Conservation (phyloP, 2,329 filamentous ascomycete species). For the Drechslerella stenobrocha region DNA sequence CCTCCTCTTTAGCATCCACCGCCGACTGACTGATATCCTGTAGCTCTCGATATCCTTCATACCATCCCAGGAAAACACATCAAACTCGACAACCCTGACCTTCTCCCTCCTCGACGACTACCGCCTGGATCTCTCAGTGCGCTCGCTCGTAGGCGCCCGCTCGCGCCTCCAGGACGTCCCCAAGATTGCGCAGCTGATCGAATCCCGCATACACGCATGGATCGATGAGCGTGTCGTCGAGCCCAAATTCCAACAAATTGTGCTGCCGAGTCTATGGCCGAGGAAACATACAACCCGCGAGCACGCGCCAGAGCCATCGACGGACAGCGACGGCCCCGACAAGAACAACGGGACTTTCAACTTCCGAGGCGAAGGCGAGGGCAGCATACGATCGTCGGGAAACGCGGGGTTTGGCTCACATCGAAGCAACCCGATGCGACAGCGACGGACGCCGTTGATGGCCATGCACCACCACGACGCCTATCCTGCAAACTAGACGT, state of each 20-base stretch:
- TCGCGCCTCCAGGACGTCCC: conserved; percentile 80
- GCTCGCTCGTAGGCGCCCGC: conserved; percentile 77
- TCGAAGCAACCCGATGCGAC: conserved; percentile 39
- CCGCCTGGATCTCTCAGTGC: conserved; percentile 77
- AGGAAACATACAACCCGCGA: conserved; percentile 77
- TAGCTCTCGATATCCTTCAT: conserved; percentile 84
- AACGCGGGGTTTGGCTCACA: conserved; percentile 23
- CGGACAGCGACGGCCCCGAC: conserved; percentile 35
- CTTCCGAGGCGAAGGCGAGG: conserved; percentile 10
- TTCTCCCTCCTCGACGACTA: conserved; percentile 94
- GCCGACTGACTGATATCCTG: conserved; percentile 5
- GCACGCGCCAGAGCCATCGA: conserved; percentile 37
- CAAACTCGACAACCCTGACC: conserved; percentile 81
- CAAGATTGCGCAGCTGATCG: conserved; percentile 82
- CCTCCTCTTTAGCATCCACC: background rate
- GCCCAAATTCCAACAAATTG: conserved; percentile 83
- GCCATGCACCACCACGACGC: conserved; percentile 36
- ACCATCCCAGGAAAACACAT: conserved; percentile 62
- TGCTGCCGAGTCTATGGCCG: conserved; percentile 79
- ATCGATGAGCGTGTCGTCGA: conserved; percentile 86
- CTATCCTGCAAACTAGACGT: conserved; percentile 19
- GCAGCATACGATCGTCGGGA: conserved; percentile 23
- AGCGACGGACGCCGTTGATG: conserved; percentile 36
- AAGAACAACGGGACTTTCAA: conserved; percentile 15
- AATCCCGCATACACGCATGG: conserved; percentile 78